These are phyloP conservation scores for Quercus phellos DNA, from an alignment of 331 rosid species.

Conservation along the genomic window DNA sequence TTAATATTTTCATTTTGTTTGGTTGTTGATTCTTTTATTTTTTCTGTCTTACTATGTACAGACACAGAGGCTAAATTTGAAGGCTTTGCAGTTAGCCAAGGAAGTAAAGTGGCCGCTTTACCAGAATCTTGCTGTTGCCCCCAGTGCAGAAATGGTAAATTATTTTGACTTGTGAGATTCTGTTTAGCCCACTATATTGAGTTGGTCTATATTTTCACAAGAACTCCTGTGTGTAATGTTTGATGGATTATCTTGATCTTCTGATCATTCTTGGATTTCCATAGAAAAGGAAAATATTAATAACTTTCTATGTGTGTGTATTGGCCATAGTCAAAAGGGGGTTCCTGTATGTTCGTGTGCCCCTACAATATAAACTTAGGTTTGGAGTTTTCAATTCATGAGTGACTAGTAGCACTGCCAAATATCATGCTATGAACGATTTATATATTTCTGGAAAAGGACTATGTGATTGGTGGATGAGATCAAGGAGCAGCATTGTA, in stretches of 20 bases:
- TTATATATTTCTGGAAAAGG: background rate
- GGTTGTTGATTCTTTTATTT: constrained; percentile 1
- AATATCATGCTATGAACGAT: background rate
- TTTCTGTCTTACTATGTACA: constrained; percentile 24
- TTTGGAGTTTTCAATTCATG: background rate
- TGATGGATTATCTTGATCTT: background rate
- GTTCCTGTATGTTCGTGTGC: background rate
- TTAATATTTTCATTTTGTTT: constrained; percentile 1
- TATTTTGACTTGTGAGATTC: background rate
- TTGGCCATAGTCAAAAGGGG: background rate
- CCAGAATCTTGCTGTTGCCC: constrained; percentile 41
- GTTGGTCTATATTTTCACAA: background rate
- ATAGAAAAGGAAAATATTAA: background rate
- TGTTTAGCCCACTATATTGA: constrained; percentile 10
- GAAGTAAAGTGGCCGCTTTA: constrained; percentile 69
- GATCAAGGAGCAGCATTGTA: background rate
- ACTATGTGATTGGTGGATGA: background rate
- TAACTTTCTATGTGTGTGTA: background rate
- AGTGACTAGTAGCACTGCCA: background rate
- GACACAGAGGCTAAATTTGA: constrained; percentile 67
- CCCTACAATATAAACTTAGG: background rate
- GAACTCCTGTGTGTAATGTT: background rate
- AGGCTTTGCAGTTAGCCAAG: constrained; percentile 59
- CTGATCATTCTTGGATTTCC: background rate
- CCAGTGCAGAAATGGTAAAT: constrained; percentile 44